phyloP scores from a whole-genome alignment of 306 rosid species.

The Fragaria vesca region DNA sequence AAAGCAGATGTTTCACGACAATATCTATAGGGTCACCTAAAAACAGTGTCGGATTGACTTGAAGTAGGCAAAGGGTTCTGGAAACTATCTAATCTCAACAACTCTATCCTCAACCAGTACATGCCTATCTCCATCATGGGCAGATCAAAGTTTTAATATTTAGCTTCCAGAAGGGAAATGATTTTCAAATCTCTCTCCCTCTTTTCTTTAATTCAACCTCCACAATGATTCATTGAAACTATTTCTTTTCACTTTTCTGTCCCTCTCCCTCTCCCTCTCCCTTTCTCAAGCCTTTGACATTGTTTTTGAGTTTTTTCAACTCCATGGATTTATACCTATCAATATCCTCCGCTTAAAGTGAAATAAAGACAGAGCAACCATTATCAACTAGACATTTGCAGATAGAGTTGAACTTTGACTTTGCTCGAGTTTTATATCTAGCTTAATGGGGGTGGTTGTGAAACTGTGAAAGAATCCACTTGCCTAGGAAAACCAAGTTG shows the following conservation, averaged over 20 bases:
- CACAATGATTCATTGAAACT: not conserved
- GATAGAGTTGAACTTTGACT: slow-evolving; percentile 43
- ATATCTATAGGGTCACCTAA: slow-evolving; percentile 22
- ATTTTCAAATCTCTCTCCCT: slow-evolving; percentile 25
- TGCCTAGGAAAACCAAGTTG: slow-evolving; percentile 11
- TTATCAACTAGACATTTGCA: slow-evolving; percentile 19
- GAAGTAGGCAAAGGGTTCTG: not conserved
- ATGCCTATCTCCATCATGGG: not conserved
- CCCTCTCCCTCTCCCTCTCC: slow-evolving; percentile 8
- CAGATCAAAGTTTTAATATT: slow-evolving; percentile 1
- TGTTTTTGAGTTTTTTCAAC: slow-evolving; percentile 3
- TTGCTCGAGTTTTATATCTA: slow-evolving; percentile 4
- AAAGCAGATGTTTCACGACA: slow-evolving; percentile 12
- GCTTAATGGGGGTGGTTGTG: slow-evolving; percentile 31
- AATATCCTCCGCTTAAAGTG: not conserved
- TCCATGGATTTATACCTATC: slow-evolving; percentile 8
- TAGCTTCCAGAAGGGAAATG: slow-evolving; percentile 27
- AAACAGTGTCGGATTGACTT: slow-evolving; percentile 21
- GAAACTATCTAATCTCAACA: slow-evolving; percentile 23
- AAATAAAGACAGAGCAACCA: slow-evolving; percentile 17
- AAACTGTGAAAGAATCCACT: slow-evolving; percentile 1
- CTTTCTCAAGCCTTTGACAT: not conserved
- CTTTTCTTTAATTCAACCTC: slow-evolving; percentile 18
- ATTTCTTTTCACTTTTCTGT: not conserved
- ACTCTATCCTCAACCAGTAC: slow-evolving; percentile 10